Base-by-base conservation (phyloP, 2,329 filamentous ascomycete species). In the Alternaria metachromatica region DNA sequence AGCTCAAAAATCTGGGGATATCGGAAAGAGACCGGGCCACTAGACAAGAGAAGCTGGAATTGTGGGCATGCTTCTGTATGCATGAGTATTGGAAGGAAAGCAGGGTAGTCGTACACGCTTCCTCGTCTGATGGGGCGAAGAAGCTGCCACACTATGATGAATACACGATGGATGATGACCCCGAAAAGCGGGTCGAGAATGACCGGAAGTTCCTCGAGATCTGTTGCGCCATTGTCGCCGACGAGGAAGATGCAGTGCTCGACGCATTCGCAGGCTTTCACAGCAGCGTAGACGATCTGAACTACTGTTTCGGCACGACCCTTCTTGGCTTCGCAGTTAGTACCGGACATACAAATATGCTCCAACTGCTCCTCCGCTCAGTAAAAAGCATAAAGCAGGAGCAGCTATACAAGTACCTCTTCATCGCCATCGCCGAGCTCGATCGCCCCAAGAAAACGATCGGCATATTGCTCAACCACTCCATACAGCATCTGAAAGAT, bases 131-230 rank as follows among this genome's bases (percentile, higher is more conserved):
- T n/a, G n/a, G n/a, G n/a, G n/a, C n/a, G n/a, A n/a, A n/a, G n/a
- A n/a, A n/a, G n/a, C n/a, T 37, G 33, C 33, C 33, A 37, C 7
- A 37, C 33, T 37, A 37, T 1, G 33, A 37, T n/a, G 7, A n/a
- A 1, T 37, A 37, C 15, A 37, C 7, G 0, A 1, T 37, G 2
- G 2, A 37, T 1, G 33, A 37, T 15, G 2, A 3, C 15, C 33
- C 33, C 33, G 33, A 41, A 2, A 41, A n/a, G 33, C 33, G 33
- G 0, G 1, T 41, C 15, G 33, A 41, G 33, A n/a, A 41, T 3
- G 33, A n/a, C 0, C 33, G 33, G 0, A 41, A 41, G 33, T 41
- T 41, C 2, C 8, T 41, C 0, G 15, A n/a, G 2, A 41, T 41
- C 2, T 3, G 1, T 41, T 41, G 15, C 15, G 33, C 33, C 2